Evolutionary conservation across 306 rosid species (phyloP).

Genomic region (Benincasa hispida): DNA sequence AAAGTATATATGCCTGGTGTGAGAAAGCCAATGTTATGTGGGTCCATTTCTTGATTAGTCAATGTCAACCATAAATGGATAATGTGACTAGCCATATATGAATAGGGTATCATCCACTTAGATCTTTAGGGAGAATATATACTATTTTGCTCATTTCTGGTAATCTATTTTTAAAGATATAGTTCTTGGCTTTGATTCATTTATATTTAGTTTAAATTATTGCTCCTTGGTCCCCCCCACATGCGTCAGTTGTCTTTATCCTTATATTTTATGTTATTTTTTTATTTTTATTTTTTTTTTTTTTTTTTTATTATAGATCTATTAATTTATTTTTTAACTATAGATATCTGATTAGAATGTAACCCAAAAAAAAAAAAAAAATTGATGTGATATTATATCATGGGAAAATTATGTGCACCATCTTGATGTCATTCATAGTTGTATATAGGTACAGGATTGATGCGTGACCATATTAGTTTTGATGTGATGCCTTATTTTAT

Average conservation of each 20-base stretch:
- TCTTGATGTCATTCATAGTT: not conserved
- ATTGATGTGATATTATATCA: not conserved
- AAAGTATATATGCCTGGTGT: not conserved
- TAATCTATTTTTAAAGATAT: not conserved
- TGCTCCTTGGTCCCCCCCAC: not conserved
- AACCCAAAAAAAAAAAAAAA: not conserved
- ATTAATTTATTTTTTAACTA: not conserved
- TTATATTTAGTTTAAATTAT: not conserved
- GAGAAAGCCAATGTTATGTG: not conserved
- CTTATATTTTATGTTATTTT: not conserved
- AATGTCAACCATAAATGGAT: conserved; percentile 3
- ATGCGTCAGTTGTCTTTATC: not conserved
- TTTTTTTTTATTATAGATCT: not conserved
- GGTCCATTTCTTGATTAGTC: conserved; percentile 1
- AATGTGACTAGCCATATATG: not conserved
- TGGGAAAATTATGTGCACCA: not conserved
- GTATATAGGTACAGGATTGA: not conserved
- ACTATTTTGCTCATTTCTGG: not conserved
- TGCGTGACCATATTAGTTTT: not conserved
- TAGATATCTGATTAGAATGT: not conserved
- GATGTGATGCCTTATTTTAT: not conserved
- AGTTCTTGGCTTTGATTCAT: not conserved
- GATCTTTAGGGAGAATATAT: not conserved
- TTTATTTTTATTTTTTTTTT: too few relatives aligned
- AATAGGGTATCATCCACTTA: not conserved